Conservation (phyloP, 2,329 filamentous ascomycete genomes). For the Byssochlamys sp. region DNA sequence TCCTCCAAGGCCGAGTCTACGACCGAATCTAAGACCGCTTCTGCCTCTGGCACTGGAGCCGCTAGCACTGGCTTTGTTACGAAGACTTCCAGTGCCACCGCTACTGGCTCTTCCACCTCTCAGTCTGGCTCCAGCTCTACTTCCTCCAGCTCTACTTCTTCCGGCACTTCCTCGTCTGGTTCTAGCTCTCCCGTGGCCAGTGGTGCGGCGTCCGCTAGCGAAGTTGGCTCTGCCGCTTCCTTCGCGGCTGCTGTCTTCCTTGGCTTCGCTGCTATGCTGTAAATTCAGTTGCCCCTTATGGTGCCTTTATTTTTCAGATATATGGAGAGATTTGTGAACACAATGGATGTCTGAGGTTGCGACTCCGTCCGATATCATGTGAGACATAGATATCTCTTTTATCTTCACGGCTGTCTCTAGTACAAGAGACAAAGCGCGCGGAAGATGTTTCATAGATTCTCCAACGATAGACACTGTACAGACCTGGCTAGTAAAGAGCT, state of each 20-base stretch:
- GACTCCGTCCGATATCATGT: not conserved
- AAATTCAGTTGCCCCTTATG: constrained; percentile 5
- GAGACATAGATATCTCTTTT: not conserved
- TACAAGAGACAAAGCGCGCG: not conserved
- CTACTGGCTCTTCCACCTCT: constrained; percentile 11
- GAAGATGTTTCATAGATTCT: not conserved
- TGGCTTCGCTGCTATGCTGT: constrained; percentile 31
- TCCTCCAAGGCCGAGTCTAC: constrained; percentile 7
- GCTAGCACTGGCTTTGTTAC: constrained; percentile 6
- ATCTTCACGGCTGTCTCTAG: not conserved
- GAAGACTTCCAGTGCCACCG: constrained; percentile 3
- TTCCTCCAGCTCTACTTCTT: constrained; percentile 12
- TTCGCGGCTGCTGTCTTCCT: constrained; percentile 33
- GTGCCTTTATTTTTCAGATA: not conserved
- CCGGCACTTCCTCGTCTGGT: constrained; percentile 13
- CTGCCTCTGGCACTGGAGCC: constrained; percentile 10
- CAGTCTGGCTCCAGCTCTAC: constrained; percentile 12
- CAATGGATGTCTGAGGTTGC: not conserved
- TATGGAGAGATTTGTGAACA: not conserved
- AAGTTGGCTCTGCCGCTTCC: constrained; percentile 26
- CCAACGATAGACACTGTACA: not conserved
- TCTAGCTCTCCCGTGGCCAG: constrained; percentile 14
- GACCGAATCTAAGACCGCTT: constrained; percentile 14
- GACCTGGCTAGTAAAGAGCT: not conserved
- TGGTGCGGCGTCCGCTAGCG: constrained; percentile 20